A percentile compares a stretch with the other conserved stretches of the same genome.
Conservation (phyloP, 352 stramenopile species). For the Globisporangium parvum region DNA sequence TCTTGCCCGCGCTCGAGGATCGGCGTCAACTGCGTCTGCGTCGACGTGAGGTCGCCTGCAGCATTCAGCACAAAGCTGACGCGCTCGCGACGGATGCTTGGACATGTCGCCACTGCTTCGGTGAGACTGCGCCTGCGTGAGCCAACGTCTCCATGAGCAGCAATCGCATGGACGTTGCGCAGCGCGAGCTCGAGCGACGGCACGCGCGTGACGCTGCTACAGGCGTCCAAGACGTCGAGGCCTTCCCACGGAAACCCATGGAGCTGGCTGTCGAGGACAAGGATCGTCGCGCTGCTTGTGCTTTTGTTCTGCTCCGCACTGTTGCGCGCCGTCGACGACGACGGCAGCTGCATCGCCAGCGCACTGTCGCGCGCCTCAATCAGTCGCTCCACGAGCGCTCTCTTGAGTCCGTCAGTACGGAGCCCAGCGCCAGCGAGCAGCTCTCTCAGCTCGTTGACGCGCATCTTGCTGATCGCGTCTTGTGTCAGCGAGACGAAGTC, state of each 20-base stretch:
- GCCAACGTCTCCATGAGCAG: not conserved
- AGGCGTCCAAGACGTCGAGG: constrained; percentile 41
- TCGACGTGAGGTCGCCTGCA: constrained; percentile 60
- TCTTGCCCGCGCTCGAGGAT: constrained; percentile 30
- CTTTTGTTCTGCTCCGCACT: not conserved
- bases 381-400: constrained; percentile 37
- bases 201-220: constrained; percentile 57
- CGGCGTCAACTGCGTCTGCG: constrained; percentile 49
- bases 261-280: constrained; percentile 57
- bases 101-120: not conserved
- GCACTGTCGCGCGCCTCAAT: constrained; percentile 22
- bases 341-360: constrained; percentile 4
- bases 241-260: constrained; percentile 83
- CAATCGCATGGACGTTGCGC: constrained; percentile 15
- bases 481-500: constrained; percentile 15
- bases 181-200: constrained; percentile 61
- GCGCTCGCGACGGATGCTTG: constrained; percentile 18
- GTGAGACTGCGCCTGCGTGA: not conserved
- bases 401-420: constrained; percentile 40
- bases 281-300: constrained; percentile 31
- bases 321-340: not conserved
- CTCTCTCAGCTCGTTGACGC: constrained; percentile 37
- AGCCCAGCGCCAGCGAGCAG: constrained; percentile 23
- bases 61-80: constrained; percentile 74
- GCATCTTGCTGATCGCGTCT: constrained; percentile 34